Conservation (phyloP, 768 basidiomycete species). For the Cubamyces lactineus region DNA sequence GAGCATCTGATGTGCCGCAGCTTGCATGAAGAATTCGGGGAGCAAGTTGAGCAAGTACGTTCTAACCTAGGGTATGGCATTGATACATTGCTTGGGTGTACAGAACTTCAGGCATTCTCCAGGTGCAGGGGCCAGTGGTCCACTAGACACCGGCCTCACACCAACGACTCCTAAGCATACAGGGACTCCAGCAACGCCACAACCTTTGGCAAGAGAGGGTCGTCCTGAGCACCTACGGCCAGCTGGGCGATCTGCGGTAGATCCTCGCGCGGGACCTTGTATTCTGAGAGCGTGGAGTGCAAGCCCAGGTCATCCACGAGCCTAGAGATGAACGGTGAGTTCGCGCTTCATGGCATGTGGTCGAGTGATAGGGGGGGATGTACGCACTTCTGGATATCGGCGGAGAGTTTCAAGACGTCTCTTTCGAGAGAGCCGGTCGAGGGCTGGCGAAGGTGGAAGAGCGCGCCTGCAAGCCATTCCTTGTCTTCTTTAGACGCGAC, state of each 20-base stretch:
- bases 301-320: conserved; percentile 64
- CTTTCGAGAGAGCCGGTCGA: conserved; percentile 66
- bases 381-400: conserved; percentile 57
- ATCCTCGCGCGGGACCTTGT: conserved; percentile 65
- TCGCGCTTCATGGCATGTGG: too few relatives aligned
- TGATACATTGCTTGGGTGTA: too few relatives aligned
- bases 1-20: too few relatives aligned
- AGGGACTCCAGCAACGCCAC: conserved; percentile 54
- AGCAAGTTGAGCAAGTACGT: too few relatives aligned
- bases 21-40: too few relatives aligned
- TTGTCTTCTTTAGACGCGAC: conserved; percentile 65
- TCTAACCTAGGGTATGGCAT: too few relatives aligned
- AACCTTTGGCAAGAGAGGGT: conserved; percentile 43
- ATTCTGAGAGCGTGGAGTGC: conserved; percentile 57
- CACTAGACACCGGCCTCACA: not conserved
- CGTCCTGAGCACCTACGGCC: conserved; percentile 48
- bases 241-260: conserved; percentile 54
- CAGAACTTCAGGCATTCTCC: not conserved
- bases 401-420: conserved; percentile 59
- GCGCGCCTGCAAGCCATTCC: conserved; percentile 53
- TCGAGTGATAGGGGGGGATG: too few relatives aligned
- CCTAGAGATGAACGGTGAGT: conserved; percentile 36
- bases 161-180: conserved; percentile 31
- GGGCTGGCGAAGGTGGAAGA: conserved; percentile 62
- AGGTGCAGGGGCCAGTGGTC: too few relatives aligned